Evolutionary conservation across 108 stramenopile species (phyloP).

Genomic region (Thalassiosira profunda): DNA sequence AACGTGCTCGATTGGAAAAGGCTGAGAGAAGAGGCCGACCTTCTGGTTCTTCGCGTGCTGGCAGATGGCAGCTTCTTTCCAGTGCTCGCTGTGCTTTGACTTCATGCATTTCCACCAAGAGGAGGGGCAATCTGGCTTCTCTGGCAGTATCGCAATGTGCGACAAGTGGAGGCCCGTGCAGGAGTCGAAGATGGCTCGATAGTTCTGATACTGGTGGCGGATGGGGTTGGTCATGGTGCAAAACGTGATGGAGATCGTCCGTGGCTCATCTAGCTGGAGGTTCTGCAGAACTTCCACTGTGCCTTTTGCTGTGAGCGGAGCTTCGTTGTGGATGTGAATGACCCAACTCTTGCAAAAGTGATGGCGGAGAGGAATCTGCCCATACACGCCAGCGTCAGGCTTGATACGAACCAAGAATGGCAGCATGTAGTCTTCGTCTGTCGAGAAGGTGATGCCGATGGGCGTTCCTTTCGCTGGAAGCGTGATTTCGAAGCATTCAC

Average conservation of each 20-base stretch:
- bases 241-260: neutral
- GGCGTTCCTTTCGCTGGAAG: constrained; percentile 1
- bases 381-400: neutral
- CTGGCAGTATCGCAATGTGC: neutral
- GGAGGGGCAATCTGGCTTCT: neutral
- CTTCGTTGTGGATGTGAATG: neutral
- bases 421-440: neutral
- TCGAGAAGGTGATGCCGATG: neutral
- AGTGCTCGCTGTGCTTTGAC: neutral
- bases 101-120: constrained; percentile 4
- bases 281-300: neutral
- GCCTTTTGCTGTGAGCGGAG: constrained; percentile 2
- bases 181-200: constrained; percentile 1
- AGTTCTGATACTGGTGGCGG: neutral
- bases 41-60: constrained; percentile 4
- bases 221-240: neutral
- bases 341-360: neutral
- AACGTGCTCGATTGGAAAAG: neutral
- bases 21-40: neutral
- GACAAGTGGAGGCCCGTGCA: neutral
- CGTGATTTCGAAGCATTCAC: neutral
- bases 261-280: neutral
- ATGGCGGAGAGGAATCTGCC: neutral
- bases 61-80: neutral
- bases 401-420: neutral